These are phyloP conservation scores for Ogataea neopini DNA, from an alignment of 805 yeast species.

Conservation along the genomic window DNA sequence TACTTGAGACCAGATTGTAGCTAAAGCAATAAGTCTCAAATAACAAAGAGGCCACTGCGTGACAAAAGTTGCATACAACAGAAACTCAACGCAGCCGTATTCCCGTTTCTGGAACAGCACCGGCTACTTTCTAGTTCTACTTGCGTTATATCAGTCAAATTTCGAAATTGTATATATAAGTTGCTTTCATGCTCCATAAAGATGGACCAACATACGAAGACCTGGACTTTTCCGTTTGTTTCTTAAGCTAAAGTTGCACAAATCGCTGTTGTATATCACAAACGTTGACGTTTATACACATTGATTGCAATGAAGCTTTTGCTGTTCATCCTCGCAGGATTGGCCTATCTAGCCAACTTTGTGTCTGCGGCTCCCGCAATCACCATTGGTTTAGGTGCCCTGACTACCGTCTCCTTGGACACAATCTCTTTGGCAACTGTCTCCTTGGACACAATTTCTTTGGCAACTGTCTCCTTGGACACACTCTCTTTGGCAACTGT, in stretches of 20 bases:
- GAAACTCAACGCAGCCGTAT: not conserved
- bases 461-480: not conserved
- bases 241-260: not conserved
- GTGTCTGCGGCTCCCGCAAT: not conserved
- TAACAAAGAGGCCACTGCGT: not conserved
- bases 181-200: not conserved
- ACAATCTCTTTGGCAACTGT: not conserved
- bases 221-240: not conserved
- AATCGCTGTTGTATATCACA: not conserved
- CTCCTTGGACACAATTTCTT: not conserved
- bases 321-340: not conserved
- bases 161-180: not conserved
- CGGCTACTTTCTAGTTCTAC: not conserved
- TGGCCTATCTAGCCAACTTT: not conserved
- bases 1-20: not conserved
- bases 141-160: not conserved
- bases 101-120: not conserved
- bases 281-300: not conserved
- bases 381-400: not conserved
- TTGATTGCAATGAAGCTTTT: constrained; percentile 1
- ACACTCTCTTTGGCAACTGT: not conserved
- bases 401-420: not conserved
- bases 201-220: not conserved
- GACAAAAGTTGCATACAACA: not conserved
- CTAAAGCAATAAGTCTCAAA: not conserved